phyloP scores from a whole-genome alignment of 805 yeast genomes.

The Zygosaccharomyces rouxii region DNA sequence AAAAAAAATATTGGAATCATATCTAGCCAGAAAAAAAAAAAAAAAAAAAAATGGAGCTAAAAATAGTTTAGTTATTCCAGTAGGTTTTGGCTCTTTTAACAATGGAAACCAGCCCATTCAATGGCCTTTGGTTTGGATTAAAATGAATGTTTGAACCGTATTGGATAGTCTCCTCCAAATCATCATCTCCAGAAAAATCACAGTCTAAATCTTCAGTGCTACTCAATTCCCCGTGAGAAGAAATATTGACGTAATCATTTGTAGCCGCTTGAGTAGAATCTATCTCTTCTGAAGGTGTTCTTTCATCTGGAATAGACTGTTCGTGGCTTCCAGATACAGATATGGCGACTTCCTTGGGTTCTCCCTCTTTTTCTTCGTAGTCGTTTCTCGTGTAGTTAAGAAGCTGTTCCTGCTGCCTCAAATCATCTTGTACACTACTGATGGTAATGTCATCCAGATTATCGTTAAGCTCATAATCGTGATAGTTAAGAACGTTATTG shows the following conservation, averaged over 20 bases:
- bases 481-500: slow-evolving; percentile 23
- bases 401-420: slow-evolving; percentile 12
- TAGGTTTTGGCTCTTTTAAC: slow-evolving; percentile 25
- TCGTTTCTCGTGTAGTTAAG: slow-evolving; percentile 6
- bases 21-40: slow-evolving; percentile 1
- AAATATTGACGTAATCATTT: slow-evolving; percentile 28
- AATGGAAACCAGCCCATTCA: slow-evolving; percentile 19
- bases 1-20: not conserved
- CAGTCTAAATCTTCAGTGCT: slow-evolving; percentile 28
- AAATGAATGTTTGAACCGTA: slow-evolving; percentile 12
- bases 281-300: not conserved
- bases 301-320: not conserved
- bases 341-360: not conserved
- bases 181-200: slow-evolving; percentile 11
- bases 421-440: slow-evolving; percentile 12
- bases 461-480: slow-evolving; percentile 16
- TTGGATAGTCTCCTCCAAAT: slow-evolving; percentile 16
- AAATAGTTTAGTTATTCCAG: slow-evolving; percentile 18
- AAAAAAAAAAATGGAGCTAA: slow-evolving; percentile 2
- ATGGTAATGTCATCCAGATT: slow-evolving; percentile 21
- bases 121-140: slow-evolving; percentile 13
- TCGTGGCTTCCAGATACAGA: not conserved
- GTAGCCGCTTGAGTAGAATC: slow-evolving; percentile 8
- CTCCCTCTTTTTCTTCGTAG: slow-evolving; percentile 3
- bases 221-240: slow-evolving; percentile 30